Conservation (phyloP, 2,329 filamentous ascomycete genomes). For the Coniella vitis region DNA sequence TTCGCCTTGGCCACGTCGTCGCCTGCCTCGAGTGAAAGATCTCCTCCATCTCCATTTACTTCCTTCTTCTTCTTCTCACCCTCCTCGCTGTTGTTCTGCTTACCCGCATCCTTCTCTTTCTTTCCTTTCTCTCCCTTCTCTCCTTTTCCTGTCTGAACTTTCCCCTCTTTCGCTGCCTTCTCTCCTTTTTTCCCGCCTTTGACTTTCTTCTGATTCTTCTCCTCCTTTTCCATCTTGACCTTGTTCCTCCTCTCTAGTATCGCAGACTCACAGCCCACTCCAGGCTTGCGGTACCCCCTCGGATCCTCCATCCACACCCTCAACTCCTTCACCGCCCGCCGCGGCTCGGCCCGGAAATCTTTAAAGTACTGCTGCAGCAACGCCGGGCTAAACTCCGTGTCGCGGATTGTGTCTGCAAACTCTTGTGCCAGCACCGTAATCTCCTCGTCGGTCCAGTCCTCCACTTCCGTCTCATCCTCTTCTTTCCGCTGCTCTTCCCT, state of each 20-base stretch:
- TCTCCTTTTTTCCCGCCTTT: no score
- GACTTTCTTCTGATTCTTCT: background rate
- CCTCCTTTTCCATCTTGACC: background rate
- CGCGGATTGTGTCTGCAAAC: slow-evolving; percentile 5
- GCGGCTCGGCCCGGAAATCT: slow-evolving; percentile 12
- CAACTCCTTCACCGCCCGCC: slow-evolving; percentile 8
- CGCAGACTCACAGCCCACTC: no score
- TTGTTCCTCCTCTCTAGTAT: background rate
- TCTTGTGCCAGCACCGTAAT: slow-evolving; percentile 1
- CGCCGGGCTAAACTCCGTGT: slow-evolving; percentile 10
- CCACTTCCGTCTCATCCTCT: slow-evolving; percentile 6
- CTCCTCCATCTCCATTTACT: no score
- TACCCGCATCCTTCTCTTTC: no score
- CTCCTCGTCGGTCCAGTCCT: slow-evolving; percentile 11
- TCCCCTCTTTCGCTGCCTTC: no score
- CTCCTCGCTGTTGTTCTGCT: no score
- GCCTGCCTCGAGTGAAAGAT: no score
- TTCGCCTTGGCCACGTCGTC: no score
- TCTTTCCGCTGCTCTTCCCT: no score
- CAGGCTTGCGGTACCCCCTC: slow-evolving; percentile 8
- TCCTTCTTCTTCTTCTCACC: no score
- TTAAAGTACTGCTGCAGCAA: slow-evolving; percentile 15
- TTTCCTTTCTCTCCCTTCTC: no score
- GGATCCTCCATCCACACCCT: slow-evolving; percentile 10
- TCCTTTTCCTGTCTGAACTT: no score